phyloP scores from a whole-genome alignment of 2,329 filamentous ascomycete genomes.

The Cephalotrichum gorgonifer region DNA sequence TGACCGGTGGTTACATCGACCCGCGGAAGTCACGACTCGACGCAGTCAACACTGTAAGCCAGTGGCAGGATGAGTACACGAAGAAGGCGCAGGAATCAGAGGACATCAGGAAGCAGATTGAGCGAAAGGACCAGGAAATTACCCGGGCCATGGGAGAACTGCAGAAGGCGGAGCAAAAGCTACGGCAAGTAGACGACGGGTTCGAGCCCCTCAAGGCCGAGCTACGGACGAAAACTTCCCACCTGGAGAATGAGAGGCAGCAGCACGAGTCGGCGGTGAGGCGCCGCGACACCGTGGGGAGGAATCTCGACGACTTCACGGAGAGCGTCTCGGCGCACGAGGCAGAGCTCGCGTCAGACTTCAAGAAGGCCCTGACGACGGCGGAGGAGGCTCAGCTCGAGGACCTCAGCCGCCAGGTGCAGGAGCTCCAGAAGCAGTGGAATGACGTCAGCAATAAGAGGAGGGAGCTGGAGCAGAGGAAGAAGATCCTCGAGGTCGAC shows the following conservation, averaged over 20 bases:
- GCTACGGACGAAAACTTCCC: conserved; percentile 61
- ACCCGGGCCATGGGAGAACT: conserved; percentile 76
- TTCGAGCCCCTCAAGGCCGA: conserved; percentile 73
- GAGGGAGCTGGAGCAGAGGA: conserved; percentile 68
- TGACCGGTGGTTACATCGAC: conserved; percentile 93
- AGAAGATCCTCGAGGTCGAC: conserved; percentile 76
- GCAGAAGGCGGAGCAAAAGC: conserved; percentile 71
- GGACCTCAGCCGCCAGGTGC: conserved; percentile 55
- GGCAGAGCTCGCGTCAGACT: conserved; percentile 71
- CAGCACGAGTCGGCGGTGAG: conserved; percentile 60
- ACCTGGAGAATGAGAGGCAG: conserved; percentile 63
- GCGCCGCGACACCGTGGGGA: conserved; percentile 59
- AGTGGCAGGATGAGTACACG: conserved; percentile 67
- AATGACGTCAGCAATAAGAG: conserved; percentile 64
- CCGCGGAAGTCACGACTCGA: conserved; percentile 77
- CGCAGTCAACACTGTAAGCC: conserved; percentile 64
- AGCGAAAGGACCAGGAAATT: conserved; percentile 78
- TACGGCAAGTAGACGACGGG: conserved; percentile 68
- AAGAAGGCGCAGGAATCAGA: conserved; percentile 50
- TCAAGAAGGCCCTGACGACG: conserved; percentile 77
- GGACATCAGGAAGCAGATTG: conserved; percentile 60
- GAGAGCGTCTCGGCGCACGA: conserved; percentile 70
- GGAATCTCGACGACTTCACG: conserved; percentile 64
- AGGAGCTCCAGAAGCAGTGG: conserved; percentile 67
- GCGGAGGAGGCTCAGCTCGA: conserved; percentile 79